Evolutionary conservation across 2,329 filamentous ascomycete genomes (phyloP).

Genomic region (Botrytis galanthina): DNA sequence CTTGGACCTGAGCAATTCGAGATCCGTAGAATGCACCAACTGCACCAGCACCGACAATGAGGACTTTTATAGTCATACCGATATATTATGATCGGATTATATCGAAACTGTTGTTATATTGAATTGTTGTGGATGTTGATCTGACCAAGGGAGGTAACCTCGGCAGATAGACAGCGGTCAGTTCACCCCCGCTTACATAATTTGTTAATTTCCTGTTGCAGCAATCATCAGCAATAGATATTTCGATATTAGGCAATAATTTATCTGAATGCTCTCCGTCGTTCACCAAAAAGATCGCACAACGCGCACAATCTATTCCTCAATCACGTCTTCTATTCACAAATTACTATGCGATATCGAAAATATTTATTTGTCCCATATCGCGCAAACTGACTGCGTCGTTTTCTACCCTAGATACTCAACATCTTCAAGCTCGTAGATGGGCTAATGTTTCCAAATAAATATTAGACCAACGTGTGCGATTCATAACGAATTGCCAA

Average conservation of each 20-base stretch:
- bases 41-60: slow-evolving; percentile 65
- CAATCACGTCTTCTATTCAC: background rate
- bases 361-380: background rate
- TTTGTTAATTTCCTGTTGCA: background rate
- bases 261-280: background rate
- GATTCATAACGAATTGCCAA: background rate
- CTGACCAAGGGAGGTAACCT: background rate
- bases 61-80: slow-evolving; percentile 46
- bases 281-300: background rate
- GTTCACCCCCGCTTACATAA: background rate
- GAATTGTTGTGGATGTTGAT: background rate
- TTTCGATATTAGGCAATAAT: no score
- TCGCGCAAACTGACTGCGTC: background rate
- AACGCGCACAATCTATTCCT: background rate
- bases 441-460: background rate
- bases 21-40: slow-evolving; percentile 73
- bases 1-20: slow-evolving; percentile 56
- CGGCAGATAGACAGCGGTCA: background rate
- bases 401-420: background rate
- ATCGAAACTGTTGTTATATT: background rate
- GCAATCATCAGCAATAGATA: background rate
- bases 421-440: background rate
- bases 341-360: background rate
- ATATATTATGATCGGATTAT: background rate
- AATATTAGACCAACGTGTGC: background rate